Percentiles rank a stretch among this genome's conserved stretches.
Evolutionary conservation across 805 yeast species (phyloP).

Genomic region (Myxozyma neglecta): DNA sequence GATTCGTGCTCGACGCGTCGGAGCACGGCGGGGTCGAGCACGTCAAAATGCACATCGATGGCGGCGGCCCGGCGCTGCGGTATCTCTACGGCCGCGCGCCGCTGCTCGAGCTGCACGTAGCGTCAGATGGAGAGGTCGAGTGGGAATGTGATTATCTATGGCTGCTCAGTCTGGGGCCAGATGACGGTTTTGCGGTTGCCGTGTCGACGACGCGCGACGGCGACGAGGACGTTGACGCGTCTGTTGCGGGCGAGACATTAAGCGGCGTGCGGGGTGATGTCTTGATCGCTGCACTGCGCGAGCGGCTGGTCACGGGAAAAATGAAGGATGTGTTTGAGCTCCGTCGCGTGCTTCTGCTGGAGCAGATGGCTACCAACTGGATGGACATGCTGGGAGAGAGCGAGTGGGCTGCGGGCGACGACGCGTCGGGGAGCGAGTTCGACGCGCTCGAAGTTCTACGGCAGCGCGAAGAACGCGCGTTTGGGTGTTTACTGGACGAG

Average conservation of each 20-base stretch:
- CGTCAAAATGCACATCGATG: slow-evolving; percentile 17
- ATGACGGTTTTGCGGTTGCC: slow-evolving; percentile 18
- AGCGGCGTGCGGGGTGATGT: slow-evolving; percentile 11
- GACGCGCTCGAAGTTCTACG: slow-evolving; percentile 13
- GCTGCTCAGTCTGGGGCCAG: slow-evolving; percentile 21
- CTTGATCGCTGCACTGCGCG: slow-evolving; percentile 5
- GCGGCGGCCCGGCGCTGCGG: slow-evolving; percentile 15
- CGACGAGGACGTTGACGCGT: slow-evolving; percentile 13
- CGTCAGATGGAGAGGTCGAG: background rate
- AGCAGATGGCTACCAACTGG: slow-evolving; percentile 15
- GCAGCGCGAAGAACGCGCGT: slow-evolving; percentile 24
- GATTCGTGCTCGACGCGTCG: slow-evolving; percentile 36
- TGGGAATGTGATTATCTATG: slow-evolving; percentile 32
- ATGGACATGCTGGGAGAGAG: slow-evolving; percentile 2
- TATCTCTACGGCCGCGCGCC: slow-evolving; percentile 21
- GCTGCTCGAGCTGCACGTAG: slow-evolving; percentile 16
- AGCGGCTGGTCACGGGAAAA: slow-evolving; percentile 1
- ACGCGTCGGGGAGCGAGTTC: background rate
- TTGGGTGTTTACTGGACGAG: slow-evolving; percentile 4
- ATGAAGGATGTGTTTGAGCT: slow-evolving; percentile 19
- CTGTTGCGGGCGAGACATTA: slow-evolving; percentile 1
- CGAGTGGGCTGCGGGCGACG: slow-evolving; percentile 1
- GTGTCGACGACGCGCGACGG: slow-evolving; percentile 13
- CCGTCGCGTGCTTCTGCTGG: slow-evolving; percentile 19
- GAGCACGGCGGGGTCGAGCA: slow-evolving; percentile 11